phyloP scores from a whole-genome alignment of 805 yeast genomes.

The Ogataea siamensis region DNA sequence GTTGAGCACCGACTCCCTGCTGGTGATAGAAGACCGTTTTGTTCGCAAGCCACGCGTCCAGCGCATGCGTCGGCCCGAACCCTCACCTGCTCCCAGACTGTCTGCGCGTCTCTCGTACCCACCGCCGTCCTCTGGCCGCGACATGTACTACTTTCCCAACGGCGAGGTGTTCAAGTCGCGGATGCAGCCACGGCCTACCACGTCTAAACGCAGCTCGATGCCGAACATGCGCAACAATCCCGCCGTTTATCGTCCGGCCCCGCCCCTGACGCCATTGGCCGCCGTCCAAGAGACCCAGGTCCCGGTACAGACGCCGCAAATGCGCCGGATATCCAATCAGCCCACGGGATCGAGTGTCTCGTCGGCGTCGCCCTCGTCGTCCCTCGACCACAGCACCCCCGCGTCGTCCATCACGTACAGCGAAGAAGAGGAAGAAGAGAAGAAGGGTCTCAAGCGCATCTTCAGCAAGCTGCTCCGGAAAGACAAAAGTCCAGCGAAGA shows the following conservation, averaged over 20 bases:
- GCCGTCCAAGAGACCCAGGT: constrained; percentile 13
- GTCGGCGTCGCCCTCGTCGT: constrained; percentile 25
- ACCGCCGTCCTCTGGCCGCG: not conserved
- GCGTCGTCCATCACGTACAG: constrained; percentile 24
- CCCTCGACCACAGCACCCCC: constrained; percentile 23
- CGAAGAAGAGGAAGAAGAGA: constrained; percentile 6
- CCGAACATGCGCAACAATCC: constrained; percentile 9
- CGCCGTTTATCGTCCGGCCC: constrained; percentile 5
- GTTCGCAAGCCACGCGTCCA: constrained; percentile 36
- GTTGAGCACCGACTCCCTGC: constrained; percentile 39
- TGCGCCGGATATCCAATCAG: constrained; percentile 6
- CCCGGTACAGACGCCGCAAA: constrained; percentile 1
- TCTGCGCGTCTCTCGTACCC: not conserved
- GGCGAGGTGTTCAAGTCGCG: constrained; percentile 54
- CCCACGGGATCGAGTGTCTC: constrained; percentile 16
- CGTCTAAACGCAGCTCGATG: constrained; percentile 32
- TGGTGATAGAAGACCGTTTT: constrained; percentile 40
- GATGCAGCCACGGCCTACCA: constrained; percentile 37
- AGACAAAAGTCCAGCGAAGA: not conserved
- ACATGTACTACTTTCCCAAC: constrained; percentile 44
- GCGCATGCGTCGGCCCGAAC: not conserved
- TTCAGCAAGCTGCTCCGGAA: constrained; percentile 4
- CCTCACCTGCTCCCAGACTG: constrained; percentile 5
- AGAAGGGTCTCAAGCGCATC: constrained; percentile 2
- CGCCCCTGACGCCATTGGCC: not conserved